phyloP scores from a whole-genome alignment of 768 basidiomycete species.

The Favolaschia claudopus region DNA sequence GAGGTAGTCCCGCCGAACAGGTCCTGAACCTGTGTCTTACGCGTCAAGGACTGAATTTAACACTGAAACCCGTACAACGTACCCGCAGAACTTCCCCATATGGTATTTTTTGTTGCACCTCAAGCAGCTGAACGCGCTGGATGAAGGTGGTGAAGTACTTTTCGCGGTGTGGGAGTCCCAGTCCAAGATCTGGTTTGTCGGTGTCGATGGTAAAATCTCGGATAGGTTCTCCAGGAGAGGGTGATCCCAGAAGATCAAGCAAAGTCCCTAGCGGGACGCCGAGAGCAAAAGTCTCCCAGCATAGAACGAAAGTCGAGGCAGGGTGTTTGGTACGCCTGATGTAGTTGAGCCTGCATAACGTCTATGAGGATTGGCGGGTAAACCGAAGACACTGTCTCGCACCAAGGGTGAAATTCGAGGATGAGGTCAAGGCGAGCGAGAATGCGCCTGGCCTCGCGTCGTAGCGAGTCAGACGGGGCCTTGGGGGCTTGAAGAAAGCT shows the following conservation, averaged over 20 bases:
- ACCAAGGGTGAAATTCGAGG: slow-evolving; percentile 45
- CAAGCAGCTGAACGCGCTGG: slow-evolving; percentile 42
- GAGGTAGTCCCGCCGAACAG: slow-evolving; percentile 39
- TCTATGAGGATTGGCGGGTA: too few relatives aligned
- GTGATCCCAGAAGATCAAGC: slow-evolving; percentile 46
- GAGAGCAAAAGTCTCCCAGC: slow-evolving; percentile 48
- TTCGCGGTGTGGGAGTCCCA: slow-evolving; percentile 38
- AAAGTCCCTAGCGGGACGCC: slow-evolving; percentile 46
- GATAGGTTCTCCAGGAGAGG: slow-evolving; percentile 40
- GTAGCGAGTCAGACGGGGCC: slow-evolving; percentile 45
- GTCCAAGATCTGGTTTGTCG: slow-evolving; percentile 39
- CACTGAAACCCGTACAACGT: not conserved
- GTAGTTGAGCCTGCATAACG: slow-evolving; percentile 42
- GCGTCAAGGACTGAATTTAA: too few relatives aligned
- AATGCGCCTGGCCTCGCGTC: slow-evolving; percentile 44
- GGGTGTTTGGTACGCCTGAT: slow-evolving; percentile 32
- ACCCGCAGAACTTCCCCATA: slow-evolving; percentile 49
- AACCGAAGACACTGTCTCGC: too few relatives aligned
- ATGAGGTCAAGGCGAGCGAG: slow-evolving; percentile 48
- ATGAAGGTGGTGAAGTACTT: slow-evolving; percentile 44
- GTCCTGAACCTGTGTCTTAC: slow-evolving; percentile 35
- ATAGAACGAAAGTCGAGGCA: slow-evolving; percentile 37
- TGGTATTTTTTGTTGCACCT: slow-evolving; percentile 40
- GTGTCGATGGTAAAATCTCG: slow-evolving; percentile 28
- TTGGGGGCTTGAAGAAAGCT: slow-evolving; percentile 40